Percentiles rank a stretch among this genome's conserved stretches.
Evolutionary conservation across 306 rosid species (phyloP).

Genomic region (peach (Prunus persica)): Prunus_persica_NCBIv2 NC_034011.1:20078001-20078500

Average conservation of each 20-base stretch:
- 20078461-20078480: background rate
- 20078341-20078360: slow-evolving; percentile 88
- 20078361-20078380: slow-evolving; percentile 82
- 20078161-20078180: slow-evolving; percentile 52
- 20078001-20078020: background rate
- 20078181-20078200: slow-evolving; percentile 91
- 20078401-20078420: slow-evolving; percentile 50
- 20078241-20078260: slow-evolving; percentile 5
- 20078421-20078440: background rate
- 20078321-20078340: slow-evolving; percentile 97
- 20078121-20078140: background rate
- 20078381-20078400: slow-evolving; percentile 94
- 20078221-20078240: slow-evolving; percentile 59
- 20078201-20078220: slow-evolving; percentile 93
- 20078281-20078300: slow-evolving; percentile 12
- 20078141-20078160: background rate
- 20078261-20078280: slow-evolving; percentile 2
- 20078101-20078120: background rate
- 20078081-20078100: no score
- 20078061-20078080: no score
- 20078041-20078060: background rate
- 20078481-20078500: slow-evolving; percentile 60
- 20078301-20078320: slow-evolving; percentile 35
- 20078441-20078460: background rate
- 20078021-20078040: background rate